These are phyloP conservation scores for Citropsis articulata DNA, from an alignment of 345 rosid genomes.

Conservation along the genomic window DNA sequence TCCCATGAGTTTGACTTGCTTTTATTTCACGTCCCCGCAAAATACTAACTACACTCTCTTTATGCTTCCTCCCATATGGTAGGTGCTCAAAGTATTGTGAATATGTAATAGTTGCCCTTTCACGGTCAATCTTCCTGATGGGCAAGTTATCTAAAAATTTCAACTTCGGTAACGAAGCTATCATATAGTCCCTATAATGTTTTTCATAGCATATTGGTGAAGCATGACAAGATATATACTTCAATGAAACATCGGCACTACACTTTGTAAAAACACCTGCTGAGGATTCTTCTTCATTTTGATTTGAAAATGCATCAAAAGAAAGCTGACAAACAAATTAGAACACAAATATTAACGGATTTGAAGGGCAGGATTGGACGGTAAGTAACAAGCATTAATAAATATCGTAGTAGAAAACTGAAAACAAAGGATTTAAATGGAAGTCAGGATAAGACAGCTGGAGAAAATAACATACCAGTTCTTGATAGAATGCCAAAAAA, in stretches of 20 bases:
- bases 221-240: constrained; percentile 55
- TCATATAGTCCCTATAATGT: constrained; percentile 82
- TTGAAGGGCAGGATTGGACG: background rate
- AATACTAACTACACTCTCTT: constrained; percentile 67
- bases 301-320: constrained; percentile 25
- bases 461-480: background rate
- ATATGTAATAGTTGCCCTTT: constrained; percentile 51
- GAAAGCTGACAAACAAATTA: constrained; percentile 41
- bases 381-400: background rate
- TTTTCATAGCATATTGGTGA: constrained; percentile 88
- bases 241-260: constrained; percentile 42
- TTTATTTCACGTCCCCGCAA: constrained; percentile 74
- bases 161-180: constrained; percentile 74
- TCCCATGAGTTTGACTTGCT: constrained; percentile 29
- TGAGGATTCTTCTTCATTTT: constrained; percentile 40
- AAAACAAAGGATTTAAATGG: background rate
- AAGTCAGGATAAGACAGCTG: background rate
- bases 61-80: constrained; percentile 67
- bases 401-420: background rate
- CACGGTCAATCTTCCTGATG: constrained; percentile 67
- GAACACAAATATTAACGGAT: constrained; percentile 8
- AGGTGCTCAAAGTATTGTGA: constrained; percentile 67
- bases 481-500: background rate
- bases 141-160: constrained; percentile 70
- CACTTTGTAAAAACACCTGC: constrained; percentile 33